phyloP scores from a whole-genome alignment of 495 filamentous ascomycete species.

The Parachaetomium inaequale region DNA sequence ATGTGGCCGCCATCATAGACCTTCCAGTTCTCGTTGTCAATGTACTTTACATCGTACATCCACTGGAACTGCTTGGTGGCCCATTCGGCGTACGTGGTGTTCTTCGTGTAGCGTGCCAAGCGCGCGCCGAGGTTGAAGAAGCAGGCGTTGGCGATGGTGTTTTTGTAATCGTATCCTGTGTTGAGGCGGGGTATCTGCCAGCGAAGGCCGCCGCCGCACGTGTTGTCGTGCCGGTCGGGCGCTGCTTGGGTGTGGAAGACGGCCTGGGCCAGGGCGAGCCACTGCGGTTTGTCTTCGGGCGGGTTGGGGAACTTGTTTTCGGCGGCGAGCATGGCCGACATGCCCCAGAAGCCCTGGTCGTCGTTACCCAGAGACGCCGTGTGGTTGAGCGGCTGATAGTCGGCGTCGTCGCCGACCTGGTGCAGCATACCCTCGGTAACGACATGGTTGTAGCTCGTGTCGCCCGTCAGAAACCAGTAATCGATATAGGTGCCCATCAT shows the following conservation, averaged over 20 bases:
- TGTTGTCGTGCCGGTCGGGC: slow-evolving; percentile 55
- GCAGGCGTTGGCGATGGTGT: slow-evolving; percentile 58
- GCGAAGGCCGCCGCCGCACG: slow-evolving; percentile 66
- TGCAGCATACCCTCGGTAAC: slow-evolving; percentile 57
- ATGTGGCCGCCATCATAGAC: slow-evolving; percentile 72
- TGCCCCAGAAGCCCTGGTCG: slow-evolving; percentile 80
- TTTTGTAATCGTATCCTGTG: slow-evolving; percentile 82
- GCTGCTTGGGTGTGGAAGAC: slow-evolving; percentile 69
- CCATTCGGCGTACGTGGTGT: slow-evolving; percentile 74
- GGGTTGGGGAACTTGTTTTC: slow-evolving; percentile 69
- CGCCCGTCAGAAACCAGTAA: slow-evolving; percentile 69
- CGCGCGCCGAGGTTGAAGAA: slow-evolving; percentile 81
- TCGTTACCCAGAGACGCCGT: slow-evolving; percentile 74
- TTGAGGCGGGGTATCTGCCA: slow-evolving; percentile 79
- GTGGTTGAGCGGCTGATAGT: slow-evolving; percentile 66
- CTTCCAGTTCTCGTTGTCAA: slow-evolving; percentile 51
- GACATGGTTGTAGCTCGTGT: slow-evolving; percentile 59
- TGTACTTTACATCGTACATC: slow-evolving; percentile 58
- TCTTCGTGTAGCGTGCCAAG: slow-evolving; percentile 70
- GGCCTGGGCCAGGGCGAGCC: slow-evolving; percentile 70
- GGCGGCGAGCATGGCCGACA: slow-evolving; percentile 71
- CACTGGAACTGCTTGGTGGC: slow-evolving; percentile 74
- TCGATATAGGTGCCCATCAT: slow-evolving; percentile 59
- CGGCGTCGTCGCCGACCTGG: slow-evolving; percentile 57
- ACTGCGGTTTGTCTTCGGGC: slow-evolving; percentile 56